A percentile compares a stretch with the other conserved stretches of the same genome.
These are phyloP conservation scores for Hibiscus mutabilis DNA, from an alignment of 345 rosid species.

Conservation along the genomic window DNA sequence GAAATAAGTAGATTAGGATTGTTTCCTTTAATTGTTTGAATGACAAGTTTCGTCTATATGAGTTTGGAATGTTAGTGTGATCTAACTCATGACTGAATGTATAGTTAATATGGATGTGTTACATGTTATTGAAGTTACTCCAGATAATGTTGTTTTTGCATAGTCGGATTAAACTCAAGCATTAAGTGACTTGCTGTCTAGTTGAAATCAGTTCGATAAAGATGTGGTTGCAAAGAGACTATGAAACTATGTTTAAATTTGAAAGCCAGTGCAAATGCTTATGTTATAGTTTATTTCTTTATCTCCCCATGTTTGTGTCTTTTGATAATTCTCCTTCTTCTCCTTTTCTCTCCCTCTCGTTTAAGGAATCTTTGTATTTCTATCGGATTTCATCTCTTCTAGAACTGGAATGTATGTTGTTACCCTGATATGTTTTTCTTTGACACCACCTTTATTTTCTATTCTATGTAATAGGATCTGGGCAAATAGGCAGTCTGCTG, in stretches of 20 bases:
- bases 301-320: neutral
- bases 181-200: neutral
- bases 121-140: neutral
- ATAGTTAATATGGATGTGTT: neutral
- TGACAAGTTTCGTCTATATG: neutral
- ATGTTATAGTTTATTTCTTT: neutral
- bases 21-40: neutral
- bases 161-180: neutral
- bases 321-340: neutral
- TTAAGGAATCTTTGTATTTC: neutral
- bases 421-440: neutral
- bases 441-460: neutral
- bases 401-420: neutral
- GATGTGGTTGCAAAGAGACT: neutral
- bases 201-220: neutral
- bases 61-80: neutral
- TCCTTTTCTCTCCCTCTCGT: neutral
- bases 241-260: neutral
- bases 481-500: constrained; percentile 98
- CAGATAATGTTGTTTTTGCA: neutral
- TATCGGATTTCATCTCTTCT: neutral
- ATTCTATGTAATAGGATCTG: constrained; percentile 51
- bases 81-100: neutral
- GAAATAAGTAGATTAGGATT: neutral
- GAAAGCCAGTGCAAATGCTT: neutral